These are phyloP conservation scores for Aspergillus felis DNA, from an alignment of 2,329 filamentous ascomycete species.

Conservation along the genomic window DNA sequence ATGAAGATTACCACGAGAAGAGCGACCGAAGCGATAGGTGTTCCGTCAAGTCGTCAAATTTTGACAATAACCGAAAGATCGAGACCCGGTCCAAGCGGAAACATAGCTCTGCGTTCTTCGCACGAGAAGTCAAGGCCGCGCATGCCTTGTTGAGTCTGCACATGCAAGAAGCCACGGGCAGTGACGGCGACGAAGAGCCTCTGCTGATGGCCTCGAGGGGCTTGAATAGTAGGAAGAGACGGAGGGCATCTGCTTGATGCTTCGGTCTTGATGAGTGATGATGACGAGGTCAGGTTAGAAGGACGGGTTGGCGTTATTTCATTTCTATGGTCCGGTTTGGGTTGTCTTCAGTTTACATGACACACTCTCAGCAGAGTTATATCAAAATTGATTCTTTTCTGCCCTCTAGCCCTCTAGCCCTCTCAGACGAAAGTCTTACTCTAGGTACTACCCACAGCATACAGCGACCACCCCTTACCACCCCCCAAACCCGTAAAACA, in stretches of 20 bases:
- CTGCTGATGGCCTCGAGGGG: background rate
- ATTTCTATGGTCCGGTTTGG: background rate
- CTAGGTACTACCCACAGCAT: too few species aligned
- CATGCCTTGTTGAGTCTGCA: constrained; percentile 35
- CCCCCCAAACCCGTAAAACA: too few species aligned
- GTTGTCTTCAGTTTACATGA: background rate
- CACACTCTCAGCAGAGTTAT: background rate
- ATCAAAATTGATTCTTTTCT: background rate
- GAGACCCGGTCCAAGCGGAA: constrained; percentile 7
- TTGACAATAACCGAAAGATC: constrained; percentile 2
- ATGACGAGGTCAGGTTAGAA: background rate
- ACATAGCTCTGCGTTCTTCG: constrained; percentile 17
- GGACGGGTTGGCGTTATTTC: background rate
- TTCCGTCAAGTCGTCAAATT: background rate
- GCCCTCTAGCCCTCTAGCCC: too few species aligned
- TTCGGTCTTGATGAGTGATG: background rate
- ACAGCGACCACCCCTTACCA: too few species aligned
- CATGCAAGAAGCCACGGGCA: constrained; percentile 25
- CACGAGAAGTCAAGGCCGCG: constrained; percentile 34
- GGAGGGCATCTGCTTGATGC: constrained; percentile 13
- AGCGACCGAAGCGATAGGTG: background rate
- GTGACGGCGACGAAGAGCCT: constrained; percentile 13
- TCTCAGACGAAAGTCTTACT: too few species aligned
- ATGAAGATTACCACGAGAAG: constrained; percentile 16
- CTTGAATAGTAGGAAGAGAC: constrained; percentile 10